Evolutionary conservation across 805 yeast species (phyloP).

Genomic region (Nakazawaea molendinolei): DNA sequence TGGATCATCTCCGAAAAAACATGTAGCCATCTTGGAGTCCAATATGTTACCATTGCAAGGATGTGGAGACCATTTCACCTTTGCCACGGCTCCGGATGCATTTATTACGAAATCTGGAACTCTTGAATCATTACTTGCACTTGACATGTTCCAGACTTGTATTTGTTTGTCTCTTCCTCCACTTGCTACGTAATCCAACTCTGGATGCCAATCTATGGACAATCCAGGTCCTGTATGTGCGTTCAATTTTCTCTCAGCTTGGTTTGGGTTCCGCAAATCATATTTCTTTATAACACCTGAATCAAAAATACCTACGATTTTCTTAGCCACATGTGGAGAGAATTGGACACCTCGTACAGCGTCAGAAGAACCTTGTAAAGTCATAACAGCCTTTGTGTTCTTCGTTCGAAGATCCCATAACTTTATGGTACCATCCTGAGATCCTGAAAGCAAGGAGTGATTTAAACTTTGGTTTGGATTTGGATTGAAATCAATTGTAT

Average conservation of each 20-base stretch:
- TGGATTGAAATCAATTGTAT: slow-evolving; percentile 35
- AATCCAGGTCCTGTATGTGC: slow-evolving; percentile 93
- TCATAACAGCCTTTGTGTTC: slow-evolving; percentile 37
- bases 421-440: slow-evolving; percentile 75
- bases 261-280: slow-evolving; percentile 68
- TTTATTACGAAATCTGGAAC: slow-evolving; percentile 66
- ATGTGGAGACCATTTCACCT: slow-evolving; percentile 62
- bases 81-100: slow-evolving; percentile 74
- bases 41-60: slow-evolving; percentile 32
- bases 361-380: slow-evolving; percentile 62
- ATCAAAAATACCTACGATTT: slow-evolving; percentile 78
- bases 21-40: slow-evolving; percentile 66
- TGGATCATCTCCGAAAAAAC: slow-evolving; percentile 68
- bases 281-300: slow-evolving; percentile 82
- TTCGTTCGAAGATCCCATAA: slow-evolving; percentile 64
- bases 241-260: slow-evolving; percentile 64
- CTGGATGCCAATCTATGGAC: slow-evolving; percentile 84
- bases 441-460: slow-evolving; percentile 49
- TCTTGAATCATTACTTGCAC: slow-evolving; percentile 28
- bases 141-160: slow-evolving; percentile 64
- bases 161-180: slow-evolving; percentile 90
- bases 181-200: slow-evolving; percentile 70
- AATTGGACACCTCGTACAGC: slow-evolving; percentile 54
- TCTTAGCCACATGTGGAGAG: slow-evolving; percentile 44
- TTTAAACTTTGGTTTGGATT: slow-evolving; percentile 17